These are phyloP conservation scores for Puccinia triticina DNA, from an alignment of 1,284 basidiomycete species.

Conservation along the genomic window DNA sequence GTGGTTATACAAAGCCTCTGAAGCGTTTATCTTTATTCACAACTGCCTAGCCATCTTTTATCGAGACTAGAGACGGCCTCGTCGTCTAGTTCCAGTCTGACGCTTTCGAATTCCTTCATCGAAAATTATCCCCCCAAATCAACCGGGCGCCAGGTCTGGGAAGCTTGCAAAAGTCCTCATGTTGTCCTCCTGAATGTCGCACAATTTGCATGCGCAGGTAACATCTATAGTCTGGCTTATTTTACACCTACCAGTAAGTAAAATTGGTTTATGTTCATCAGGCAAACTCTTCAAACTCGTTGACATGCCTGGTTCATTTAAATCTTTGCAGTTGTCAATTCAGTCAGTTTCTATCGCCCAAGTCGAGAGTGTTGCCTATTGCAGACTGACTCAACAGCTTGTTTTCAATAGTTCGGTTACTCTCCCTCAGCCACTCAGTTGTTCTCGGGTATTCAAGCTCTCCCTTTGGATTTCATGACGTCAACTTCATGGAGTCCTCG, in stretches of 20 bases:
- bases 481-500: not conserved
- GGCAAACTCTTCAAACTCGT: not conserved
- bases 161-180: not conserved
- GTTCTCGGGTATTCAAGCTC: not conserved
- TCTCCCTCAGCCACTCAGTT: slow-evolving; percentile 5
- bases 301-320: no score
- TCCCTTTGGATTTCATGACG: not conserved
- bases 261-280: no score
- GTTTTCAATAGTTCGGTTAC: not conserved
- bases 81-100: not conserved
- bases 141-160: not conserved
- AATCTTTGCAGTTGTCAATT: not conserved
- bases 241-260: not conserved
- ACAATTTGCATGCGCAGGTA: not conserved
- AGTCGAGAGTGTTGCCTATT: not conserved
- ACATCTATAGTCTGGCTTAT: slow-evolving; percentile 6
- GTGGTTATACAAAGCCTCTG: not conserved
- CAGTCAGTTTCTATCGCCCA: not conserved
- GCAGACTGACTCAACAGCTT: not conserved
- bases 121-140: not conserved
- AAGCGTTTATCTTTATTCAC: not conserved
- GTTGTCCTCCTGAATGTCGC: not conserved
- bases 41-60: not conserved
- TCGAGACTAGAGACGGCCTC: not conserved
- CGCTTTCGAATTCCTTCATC: no score